phyloP scores from a whole-genome alignment of 495 filamentous ascomycete genomes.

The Hyphodiscus hymeniophilus region DNA sequence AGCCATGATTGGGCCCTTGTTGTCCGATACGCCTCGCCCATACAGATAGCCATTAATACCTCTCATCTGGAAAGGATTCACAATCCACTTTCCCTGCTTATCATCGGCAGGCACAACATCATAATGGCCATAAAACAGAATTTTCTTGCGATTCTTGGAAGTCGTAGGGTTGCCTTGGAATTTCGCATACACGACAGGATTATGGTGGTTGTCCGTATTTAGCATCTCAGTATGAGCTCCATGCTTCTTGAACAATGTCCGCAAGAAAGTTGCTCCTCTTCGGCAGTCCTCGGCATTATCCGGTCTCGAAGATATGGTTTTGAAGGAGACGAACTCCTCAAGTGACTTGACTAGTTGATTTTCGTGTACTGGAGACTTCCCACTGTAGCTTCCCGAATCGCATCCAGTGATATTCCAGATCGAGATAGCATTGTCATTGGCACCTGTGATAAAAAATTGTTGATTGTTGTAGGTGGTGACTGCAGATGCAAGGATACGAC shows the following conservation, averaged over 20 bases:
- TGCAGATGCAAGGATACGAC: slow-evolving; percentile 81
- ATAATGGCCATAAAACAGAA: slow-evolving; percentile 97
- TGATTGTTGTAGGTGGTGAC: slow-evolving; percentile 56
- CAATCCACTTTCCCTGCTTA: slow-evolving; percentile 68
- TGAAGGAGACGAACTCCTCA: slow-evolving; percentile 78
- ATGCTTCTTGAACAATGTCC: slow-evolving; percentile 79
- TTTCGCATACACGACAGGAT: slow-evolving; percentile 83
- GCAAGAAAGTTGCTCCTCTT: slow-evolving; percentile 83
- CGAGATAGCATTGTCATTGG: slow-evolving; percentile 80
- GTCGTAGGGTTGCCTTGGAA: slow-evolving; percentile 63
- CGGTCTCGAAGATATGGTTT: slow-evolving; percentile 77
- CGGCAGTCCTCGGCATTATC: slow-evolving; percentile 85
- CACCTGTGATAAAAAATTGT: slow-evolving; percentile 83
- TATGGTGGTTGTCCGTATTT: slow-evolving; percentile 58
- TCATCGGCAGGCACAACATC: slow-evolving; percentile 94
- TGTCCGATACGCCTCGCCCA: slow-evolving; percentile 93
- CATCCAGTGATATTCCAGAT: slow-evolving; percentile 76
- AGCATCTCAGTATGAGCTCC: slow-evolving; percentile 84
- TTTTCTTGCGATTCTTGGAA: slow-evolving; percentile 58
- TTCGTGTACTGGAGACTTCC: slow-evolving; percentile 30
- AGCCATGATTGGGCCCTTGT: slow-evolving; percentile 91
- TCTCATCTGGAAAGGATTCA: slow-evolving; percentile 76
- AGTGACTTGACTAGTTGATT: slow-evolving; percentile 80
- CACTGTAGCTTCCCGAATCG: slow-evolving; percentile 3
- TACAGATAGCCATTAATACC: slow-evolving; percentile 91